Conservation (phyloP, 108 stramenopile genomes). For the Nitzschia sp. region DNA sequence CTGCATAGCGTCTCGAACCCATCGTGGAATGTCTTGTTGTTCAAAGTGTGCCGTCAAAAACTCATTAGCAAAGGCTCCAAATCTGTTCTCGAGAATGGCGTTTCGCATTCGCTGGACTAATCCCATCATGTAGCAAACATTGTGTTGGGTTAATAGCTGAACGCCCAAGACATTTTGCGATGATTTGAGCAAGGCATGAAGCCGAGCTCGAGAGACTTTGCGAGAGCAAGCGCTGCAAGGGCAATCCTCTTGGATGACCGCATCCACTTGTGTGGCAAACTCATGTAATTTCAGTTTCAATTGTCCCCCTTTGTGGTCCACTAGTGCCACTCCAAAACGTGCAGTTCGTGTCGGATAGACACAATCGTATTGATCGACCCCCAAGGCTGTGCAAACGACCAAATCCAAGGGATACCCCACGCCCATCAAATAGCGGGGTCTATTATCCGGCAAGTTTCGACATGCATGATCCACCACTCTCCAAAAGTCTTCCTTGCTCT, state of each 20-base stretch:
- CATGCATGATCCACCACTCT: constrained; percentile 94
- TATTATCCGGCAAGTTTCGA: constrained; percentile 80
- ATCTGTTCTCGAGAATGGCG: constrained; percentile 81
- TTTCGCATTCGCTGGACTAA: constrained; percentile 87
- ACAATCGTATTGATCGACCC: constrained; percentile 99
- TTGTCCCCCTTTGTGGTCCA: constrained; percentile 51
- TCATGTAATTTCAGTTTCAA: constrained; percentile 84
- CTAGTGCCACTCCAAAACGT: constrained; percentile 93
- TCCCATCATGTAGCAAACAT: constrained; percentile 94
- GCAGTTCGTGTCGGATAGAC: constrained; percentile 98
- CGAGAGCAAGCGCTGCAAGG: constrained; percentile 75
- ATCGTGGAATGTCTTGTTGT: constrained; percentile 67
- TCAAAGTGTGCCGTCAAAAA: constrained; percentile 80
- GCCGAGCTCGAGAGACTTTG: constrained; percentile 70
- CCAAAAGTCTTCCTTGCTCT: constrained; percentile 97
- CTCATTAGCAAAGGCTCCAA: constrained; percentile 62
- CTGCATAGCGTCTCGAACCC: constrained; percentile 86
- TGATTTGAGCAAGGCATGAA: constrained; percentile 84
- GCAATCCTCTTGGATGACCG: constrained; percentile 71
- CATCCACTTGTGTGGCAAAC: constrained; percentile 53
- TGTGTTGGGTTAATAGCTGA: constrained; percentile 93
- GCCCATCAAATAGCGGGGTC: constrained; percentile 97
- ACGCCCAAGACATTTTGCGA: constrained; percentile 73
- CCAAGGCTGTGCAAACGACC: constrained; percentile 96
- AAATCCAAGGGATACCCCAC: constrained; percentile 98